Evolutionary conservation across 352 stramenopile species (phyloP).

Genomic region (Phytophthora foliorum): DNA sequence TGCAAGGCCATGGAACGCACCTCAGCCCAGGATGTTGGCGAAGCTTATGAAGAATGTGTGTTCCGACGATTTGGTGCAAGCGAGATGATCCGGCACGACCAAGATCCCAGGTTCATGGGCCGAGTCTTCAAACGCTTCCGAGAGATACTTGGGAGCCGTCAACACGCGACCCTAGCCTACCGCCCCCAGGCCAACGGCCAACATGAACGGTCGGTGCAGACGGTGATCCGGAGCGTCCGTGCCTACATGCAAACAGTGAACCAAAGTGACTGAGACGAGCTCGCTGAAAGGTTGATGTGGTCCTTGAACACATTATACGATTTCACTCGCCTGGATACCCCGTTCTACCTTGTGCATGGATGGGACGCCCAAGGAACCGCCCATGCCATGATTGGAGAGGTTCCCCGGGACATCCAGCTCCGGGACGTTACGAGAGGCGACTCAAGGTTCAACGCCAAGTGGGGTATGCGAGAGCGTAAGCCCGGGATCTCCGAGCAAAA

Average conservation of each 20-base stretch:
- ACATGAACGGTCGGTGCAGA: conserved; percentile 43
- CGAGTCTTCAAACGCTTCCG: conserved; percentile 36
- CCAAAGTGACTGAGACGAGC: conserved; percentile 45
- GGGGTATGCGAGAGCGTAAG: conserved; percentile 5
- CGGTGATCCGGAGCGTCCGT: conserved; percentile 30
- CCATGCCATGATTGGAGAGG: conserved; percentile 2
- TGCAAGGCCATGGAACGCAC: conserved; percentile 23
- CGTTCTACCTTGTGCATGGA: conserved; percentile 29
- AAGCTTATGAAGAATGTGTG: conserved; percentile 36
- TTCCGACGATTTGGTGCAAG: conserved; percentile 37
- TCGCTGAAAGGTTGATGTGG: conserved; percentile 37
- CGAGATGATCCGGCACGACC: conserved; percentile 24
- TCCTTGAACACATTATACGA: conserved; percentile 32
- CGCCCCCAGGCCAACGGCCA: conserved; percentile 43
- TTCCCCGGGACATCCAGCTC: conserved; percentile 7
- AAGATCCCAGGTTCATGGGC: conserved; percentile 45
- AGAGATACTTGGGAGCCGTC: conserved; percentile 27
- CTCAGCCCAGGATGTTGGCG: conserved; percentile 22
- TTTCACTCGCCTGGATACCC: conserved; percentile 4
- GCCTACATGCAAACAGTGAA: conserved; percentile 28
- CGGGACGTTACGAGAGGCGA: conserved; percentile 10
- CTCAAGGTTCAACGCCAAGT: conserved; percentile 11
- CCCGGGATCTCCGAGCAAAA: conserved; percentile 7
- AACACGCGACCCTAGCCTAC: conserved; percentile 44
- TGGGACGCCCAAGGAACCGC: conserved; percentile 27